These are phyloP conservation scores for Suillus placidus DNA, from an alignment of 768 basidiomycete species.

Conservation along the genomic window DNA sequence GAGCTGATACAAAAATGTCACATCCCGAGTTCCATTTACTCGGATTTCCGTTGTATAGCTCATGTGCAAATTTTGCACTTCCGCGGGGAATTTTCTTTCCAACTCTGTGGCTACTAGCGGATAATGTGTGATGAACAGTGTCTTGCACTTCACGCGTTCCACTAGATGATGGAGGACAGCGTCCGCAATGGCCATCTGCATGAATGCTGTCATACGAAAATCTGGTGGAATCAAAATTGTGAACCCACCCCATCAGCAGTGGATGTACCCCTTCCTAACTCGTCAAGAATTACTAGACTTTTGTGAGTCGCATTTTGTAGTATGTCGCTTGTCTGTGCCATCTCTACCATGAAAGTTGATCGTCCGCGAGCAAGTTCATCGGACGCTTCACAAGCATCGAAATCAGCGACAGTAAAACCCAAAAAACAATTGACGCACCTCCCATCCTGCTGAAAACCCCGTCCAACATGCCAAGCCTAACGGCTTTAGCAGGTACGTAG, in stretches of 20 bases:
- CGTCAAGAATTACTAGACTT: conserved; percentile 89
- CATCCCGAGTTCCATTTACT: conserved; percentile 72
- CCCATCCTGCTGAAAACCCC: conserved; percentile 90
- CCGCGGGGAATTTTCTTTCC: conserved; percentile 56
- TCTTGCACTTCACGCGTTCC: conserved; percentile 60
- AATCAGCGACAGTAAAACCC: conserved; percentile 4
- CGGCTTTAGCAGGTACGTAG: conserved; percentile 82
- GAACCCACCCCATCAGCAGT: conserved; percentile 81
- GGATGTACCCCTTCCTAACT: conserved; percentile 87
- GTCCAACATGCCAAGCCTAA: conserved; percentile 80
- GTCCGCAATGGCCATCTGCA: conserved; percentile 83
- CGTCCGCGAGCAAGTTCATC: conserved; percentile 87
- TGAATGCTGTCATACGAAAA: conserved; percentile 14
- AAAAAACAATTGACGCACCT: conserved; percentile 45
- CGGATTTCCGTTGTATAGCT: conserved; percentile 70
- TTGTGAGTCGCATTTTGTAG: conserved; percentile 70
- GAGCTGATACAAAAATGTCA: conserved; percentile 87
- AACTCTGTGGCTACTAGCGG: conserved; percentile 77
- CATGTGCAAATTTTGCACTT: conserved; percentile 85
- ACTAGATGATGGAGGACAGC: conserved; percentile 79
- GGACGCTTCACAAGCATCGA: conserved; percentile 52
- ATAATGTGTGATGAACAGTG: conserved; percentile 95
- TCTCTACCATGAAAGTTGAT: conserved; percentile 97
- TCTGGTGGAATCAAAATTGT: background rate
- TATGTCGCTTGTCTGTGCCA: conserved; percentile 92